phyloP scores from a whole-genome alignment of 1,284 basidiomycete genomes.

The Heterobasidion parviporum region DNA sequence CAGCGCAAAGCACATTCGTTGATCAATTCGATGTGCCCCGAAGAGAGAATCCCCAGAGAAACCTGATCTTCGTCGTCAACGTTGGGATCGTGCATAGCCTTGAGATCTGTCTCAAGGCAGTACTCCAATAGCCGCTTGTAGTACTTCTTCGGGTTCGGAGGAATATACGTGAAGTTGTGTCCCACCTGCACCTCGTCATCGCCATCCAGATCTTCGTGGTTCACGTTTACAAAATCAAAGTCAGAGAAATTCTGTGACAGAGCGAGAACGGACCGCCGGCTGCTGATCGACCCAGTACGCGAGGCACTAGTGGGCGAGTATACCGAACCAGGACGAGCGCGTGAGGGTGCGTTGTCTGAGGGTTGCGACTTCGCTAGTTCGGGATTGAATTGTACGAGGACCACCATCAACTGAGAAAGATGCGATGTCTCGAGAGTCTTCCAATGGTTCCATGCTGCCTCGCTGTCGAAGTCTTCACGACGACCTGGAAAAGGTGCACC shows the following conservation, averaged over 20 bases:
- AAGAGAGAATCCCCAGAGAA: conserved; percentile 86
- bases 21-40: conserved; percentile 75
- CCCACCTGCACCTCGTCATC: conserved; percentile 67
- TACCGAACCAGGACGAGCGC: conserved; percentile 46
- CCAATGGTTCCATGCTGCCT: conserved; percentile 82
- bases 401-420: conserved; percentile 82
- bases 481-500: conserved; percentile 80
- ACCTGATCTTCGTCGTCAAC: conserved; percentile 96
- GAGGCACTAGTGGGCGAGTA: conserved; percentile 29
- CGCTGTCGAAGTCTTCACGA: conserved; percentile 78
- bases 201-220: conserved; percentile 36
- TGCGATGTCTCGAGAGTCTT: conserved; percentile 76
- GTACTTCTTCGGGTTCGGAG: conserved; percentile 78
- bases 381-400: conserved; percentile 84
- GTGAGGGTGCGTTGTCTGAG: conserved; percentile 33
- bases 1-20: conserved; percentile 85
- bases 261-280: conserved; percentile 48
- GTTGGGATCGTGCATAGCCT: conserved; percentile 79
- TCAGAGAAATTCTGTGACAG: conserved; percentile 29
- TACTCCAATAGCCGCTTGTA: conserved; percentile 81
- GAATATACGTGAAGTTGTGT: conserved; percentile 82
- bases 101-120: conserved; percentile 83
- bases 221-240: conserved; percentile 12
- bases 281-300: conserved; percentile 56
- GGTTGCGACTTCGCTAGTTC: conserved; percentile 77